These are phyloP conservation scores for Leccinum subrobustum DNA, from an alignment of 1,284 basidiomycete species.

Conservation along the genomic window DNA sequence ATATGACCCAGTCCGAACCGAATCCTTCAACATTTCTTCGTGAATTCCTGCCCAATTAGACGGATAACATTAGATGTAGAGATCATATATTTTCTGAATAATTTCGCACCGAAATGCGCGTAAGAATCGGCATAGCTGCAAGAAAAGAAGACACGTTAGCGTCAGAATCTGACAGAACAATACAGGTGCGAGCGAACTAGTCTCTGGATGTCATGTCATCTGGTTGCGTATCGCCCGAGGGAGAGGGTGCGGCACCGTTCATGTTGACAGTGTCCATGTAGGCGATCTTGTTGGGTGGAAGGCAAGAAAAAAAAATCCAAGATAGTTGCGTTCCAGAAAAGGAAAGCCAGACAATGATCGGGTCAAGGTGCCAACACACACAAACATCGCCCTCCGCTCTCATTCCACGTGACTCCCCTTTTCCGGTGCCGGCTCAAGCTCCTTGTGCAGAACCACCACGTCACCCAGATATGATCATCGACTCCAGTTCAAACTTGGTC, in stretches of 20 bases:
- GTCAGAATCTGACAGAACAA: constrained; percentile 31
- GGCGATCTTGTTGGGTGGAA: constrained; percentile 20
- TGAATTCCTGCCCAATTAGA: constrained; percentile 71
- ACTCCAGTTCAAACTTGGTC: constrained; percentile 30
- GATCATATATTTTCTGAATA: neutral
- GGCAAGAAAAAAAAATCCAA: constrained; percentile 10
- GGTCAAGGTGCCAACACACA: constrained; percentile 14
- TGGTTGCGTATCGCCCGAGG: constrained; percentile 31
- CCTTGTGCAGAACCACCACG: neutral
- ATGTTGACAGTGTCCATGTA: constrained; percentile 35
- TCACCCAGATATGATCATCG: constrained; percentile 24
- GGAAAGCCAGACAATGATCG: constrained; percentile 13
- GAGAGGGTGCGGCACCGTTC: constrained; percentile 44
- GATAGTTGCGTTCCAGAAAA: constrained; percentile 13
- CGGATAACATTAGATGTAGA: constrained; percentile 5
- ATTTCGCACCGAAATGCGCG: constrained; percentile 83
- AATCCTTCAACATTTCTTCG: constrained; percentile 99
- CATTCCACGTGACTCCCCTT: constrained; percentile 24
- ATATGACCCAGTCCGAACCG: constrained; percentile 94
- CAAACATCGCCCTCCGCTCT: constrained; percentile 17
- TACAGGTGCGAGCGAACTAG: constrained; percentile 61
- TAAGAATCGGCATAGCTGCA: constrained; percentile 87
- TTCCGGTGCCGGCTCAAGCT: constrained; percentile 6
- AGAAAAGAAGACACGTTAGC: constrained; percentile 29
- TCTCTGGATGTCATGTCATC: constrained; percentile 74